phyloP scores from a whole-genome alignment of 805 yeast genomes.

The Tetrapisispora fleetii region DNA sequence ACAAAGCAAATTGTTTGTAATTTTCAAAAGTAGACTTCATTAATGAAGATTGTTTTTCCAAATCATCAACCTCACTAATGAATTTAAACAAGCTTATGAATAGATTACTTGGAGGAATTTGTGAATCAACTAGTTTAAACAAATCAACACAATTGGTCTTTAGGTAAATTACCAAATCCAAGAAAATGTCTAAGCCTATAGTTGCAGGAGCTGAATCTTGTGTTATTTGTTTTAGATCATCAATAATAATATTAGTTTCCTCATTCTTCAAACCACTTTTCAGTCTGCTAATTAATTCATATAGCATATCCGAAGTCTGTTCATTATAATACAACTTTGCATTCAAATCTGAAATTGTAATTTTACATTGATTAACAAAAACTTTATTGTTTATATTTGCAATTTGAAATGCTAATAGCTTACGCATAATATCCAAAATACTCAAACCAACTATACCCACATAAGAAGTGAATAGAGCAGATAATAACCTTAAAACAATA shows the following conservation, averaged over 20 bases:
- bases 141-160: conserved; percentile 6
- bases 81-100: conserved; percentile 16
- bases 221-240: conserved; percentile 17
- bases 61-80: conserved; percentile 7
- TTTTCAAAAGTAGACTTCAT: conserved; percentile 19
- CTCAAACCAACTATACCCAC: conserved; percentile 84
- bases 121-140: conserved; percentile 16
- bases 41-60: conserved; percentile 9
- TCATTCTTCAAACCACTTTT: conserved; percentile 17
- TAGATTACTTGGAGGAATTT: conserved; percentile 13
- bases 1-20: conserved; percentile 22
- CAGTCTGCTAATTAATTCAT: conserved; percentile 45
- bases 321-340: conserved; percentile 77
- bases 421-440: conserved; percentile 65
- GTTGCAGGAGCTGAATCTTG: conserved; percentile 14
- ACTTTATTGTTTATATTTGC: conserved; percentile 17
- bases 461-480: conserved; percentile 60
- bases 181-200: conserved; percentile 20
- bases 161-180: conserved; percentile 10
- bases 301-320: conserved; percentile 74
- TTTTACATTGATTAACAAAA: conserved; percentile 38
- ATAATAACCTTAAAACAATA: conserved; percentile 35
- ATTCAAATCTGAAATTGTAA: conserved; percentile 59
- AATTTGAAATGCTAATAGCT: conserved; percentile 42
- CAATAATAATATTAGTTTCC: conserved; percentile 7